Evolutionary conservation across 2,329 filamentous ascomycete genomes (phyloP), one percentile per base, ranked within the genome.

Genomic region (Phoma herbarum): DNA sequence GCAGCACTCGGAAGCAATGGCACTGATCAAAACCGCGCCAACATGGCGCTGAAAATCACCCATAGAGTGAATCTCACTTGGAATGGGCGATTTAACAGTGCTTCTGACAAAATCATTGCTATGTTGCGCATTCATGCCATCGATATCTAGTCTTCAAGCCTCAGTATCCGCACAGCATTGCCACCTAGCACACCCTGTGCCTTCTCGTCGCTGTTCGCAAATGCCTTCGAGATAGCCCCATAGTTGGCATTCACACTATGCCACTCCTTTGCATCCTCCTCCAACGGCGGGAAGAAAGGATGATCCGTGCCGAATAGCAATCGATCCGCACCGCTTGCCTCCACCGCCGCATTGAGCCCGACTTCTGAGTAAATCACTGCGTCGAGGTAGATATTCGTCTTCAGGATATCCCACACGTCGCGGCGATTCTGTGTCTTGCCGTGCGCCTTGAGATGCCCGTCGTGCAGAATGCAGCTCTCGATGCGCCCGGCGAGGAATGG

Each of bases 401-500:
- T 86, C 64, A 90, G 63, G 3, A 90, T 79, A 67, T 89, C 86
- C 87, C 87, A 89, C 0, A 90, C 76, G 53, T 81, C 82, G 53
- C 83, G 79, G 83, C 80, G 83, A 77, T 86, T 82, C 12, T 81
- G 76, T 1, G 82, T 79, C 69, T 84, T 86, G 10, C 88, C 89
- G 60, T 88, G 84, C 1, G 83, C 81, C 54, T 89, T 85, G 37
- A 96, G 83, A 71, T 92, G 88, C 0, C 86, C 89, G 71, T 97
- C 93, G 78, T 97, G 93, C 57, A 87, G 77, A 52, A 97, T 88
- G 73, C 93, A 97, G 72, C 90, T 93, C 78, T 97, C 92, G 50
- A 97, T 92, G 26, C 93, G 83, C 0, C 93, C 93, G 0, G 93
- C 93, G 2, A 97, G 81, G 75, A 97, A 97, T 0, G 93, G 93